Evolutionary conservation across 331 rosid species (phyloP).

Genomic region (Quercus lobata): DNA sequence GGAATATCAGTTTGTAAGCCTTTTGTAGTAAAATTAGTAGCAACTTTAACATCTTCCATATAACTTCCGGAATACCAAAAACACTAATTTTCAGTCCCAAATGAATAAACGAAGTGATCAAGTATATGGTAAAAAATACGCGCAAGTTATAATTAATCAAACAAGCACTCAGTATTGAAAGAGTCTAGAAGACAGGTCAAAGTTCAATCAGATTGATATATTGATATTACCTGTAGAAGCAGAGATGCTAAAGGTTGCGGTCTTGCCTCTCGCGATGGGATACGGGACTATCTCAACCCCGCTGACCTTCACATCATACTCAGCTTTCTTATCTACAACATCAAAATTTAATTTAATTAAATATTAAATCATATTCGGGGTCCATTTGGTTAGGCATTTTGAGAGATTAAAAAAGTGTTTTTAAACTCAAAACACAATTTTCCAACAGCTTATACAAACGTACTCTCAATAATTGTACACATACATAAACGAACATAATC

Average conservation of each 20-base stretch:
- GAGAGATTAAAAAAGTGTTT: no score
- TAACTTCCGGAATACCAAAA: background rate
- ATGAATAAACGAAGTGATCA: background rate
- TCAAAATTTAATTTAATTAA: no score
- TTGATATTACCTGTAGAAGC: slow-evolving; percentile 56
- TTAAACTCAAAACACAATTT: no score
- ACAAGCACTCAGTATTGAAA: no score
- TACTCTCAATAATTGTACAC: no score
- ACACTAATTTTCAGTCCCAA: background rate
- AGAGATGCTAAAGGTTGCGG: slow-evolving; percentile 73
- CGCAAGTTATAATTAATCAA: background rate
- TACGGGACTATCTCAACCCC: slow-evolving; percentile 71
- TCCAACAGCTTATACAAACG: no score
- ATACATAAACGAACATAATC: no score
- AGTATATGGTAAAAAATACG: background rate
- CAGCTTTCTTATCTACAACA: slow-evolving; percentile 53
- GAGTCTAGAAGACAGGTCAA: background rate
- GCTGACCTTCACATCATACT: slow-evolving; percentile 58
- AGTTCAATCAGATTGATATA: background rate
- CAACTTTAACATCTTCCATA: background rate
- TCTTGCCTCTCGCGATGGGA: slow-evolving; percentile 73
- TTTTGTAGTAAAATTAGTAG: no score
- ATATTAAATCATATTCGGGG: no score
- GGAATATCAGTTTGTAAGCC: no score
- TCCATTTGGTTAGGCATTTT: no score